Conservation (phyloP, 495 filamentous ascomycete genomes). For the Achaetomiella virescens region DNA sequence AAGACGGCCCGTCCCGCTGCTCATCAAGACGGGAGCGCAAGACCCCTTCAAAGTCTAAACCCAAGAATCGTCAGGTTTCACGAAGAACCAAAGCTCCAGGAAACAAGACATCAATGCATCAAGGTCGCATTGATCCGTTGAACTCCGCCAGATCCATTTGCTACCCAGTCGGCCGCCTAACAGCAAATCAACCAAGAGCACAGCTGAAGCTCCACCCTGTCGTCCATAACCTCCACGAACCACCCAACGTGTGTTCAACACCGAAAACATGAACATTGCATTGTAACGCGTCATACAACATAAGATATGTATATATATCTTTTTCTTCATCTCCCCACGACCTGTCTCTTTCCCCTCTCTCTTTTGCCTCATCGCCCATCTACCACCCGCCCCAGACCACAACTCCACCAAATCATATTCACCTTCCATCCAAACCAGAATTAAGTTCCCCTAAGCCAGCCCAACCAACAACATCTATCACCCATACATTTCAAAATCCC, state of each 20-base stretch:
- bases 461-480: neutral
- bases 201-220: too few relatives aligned
- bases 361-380: neutral
- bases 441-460: neutral
- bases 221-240: neutral
- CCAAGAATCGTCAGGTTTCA: too few relatives aligned
- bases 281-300: neutral
- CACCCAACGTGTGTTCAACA: neutral
- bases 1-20: too few relatives aligned
- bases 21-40: too few relatives aligned
- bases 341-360: neutral
- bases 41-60: too few relatives aligned
- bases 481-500: neutral
- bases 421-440: neutral
- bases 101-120: too few relatives aligned
- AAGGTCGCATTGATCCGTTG: too few relatives aligned
- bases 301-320: neutral
- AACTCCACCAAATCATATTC: neutral
- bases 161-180: neutral
- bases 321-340: neutral
- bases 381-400: neutral
- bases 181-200: neutral
- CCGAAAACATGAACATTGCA: neutral
- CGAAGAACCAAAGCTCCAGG: too few relatives aligned
- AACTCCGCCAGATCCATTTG: too few relatives aligned